These are phyloP conservation scores for Xeromyces bisporus DNA, from an alignment of 495 filamentous ascomycete species.

Conservation along the genomic window DNA sequence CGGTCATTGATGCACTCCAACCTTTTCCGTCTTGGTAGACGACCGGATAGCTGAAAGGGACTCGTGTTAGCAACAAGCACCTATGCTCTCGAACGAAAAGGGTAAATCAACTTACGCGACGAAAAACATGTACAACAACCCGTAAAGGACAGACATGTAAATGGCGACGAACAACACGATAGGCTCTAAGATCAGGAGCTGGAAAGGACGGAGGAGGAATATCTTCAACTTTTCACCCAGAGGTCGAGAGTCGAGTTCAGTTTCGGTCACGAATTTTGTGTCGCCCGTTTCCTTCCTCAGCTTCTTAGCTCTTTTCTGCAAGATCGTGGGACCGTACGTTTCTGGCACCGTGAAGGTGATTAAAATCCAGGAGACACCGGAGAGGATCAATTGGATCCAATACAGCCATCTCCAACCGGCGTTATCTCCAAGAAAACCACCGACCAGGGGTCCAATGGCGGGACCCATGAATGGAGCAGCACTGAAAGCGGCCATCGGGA, in stretches of 20 bases:
- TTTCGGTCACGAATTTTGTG: conserved; percentile 47
- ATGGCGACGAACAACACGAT: conserved; percentile 64
- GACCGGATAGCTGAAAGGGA: conserved; percentile 43
- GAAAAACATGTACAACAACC: conserved; percentile 73
- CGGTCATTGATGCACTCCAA: conserved; percentile 51
- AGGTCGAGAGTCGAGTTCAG: conserved; percentile 52
- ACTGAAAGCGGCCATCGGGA: conserved; percentile 74
- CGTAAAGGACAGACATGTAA: conserved; percentile 68
- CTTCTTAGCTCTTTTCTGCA: conserved; percentile 46
- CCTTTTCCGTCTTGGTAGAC: conserved; percentile 62
- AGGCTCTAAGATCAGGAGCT: conserved; percentile 59
- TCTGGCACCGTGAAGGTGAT: conserved; percentile 71
- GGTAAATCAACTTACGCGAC: conserved; percentile 30
- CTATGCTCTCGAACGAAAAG: background rate
- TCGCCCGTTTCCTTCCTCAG: conserved; percentile 51
- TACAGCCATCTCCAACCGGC: conserved; percentile 73
- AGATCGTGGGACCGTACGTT: conserved; percentile 59
- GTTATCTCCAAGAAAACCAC: conserved; percentile 54
- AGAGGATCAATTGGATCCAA: conserved; percentile 63
- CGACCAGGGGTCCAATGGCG: conserved; percentile 53
- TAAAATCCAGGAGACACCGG: conserved; percentile 45
- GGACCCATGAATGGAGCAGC: conserved; percentile 67
- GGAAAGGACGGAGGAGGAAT: conserved; percentile 60
- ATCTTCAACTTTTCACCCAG: conserved; percentile 43
- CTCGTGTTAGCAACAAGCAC: background rate